Conservation (phyloP, 305 asterid genomes). For the Nicotiana rustica region DNA sequence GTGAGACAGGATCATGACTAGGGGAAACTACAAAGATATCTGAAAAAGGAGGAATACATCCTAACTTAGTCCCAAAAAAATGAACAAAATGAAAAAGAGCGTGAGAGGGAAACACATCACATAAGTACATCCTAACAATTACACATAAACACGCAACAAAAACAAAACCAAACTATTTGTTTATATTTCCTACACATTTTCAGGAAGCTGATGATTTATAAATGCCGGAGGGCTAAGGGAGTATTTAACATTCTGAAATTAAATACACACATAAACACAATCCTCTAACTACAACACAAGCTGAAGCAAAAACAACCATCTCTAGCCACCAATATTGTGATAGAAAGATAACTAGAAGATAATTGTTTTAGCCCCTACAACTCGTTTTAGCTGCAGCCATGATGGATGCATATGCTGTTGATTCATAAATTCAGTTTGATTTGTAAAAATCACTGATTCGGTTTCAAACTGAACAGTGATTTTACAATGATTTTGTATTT, state of each 20-base stretch:
- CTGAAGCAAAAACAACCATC: not conserved
- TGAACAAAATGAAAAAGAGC: not conserved
- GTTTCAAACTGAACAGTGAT: no score
- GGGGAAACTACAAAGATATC: not conserved
- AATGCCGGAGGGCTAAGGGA: not conserved
- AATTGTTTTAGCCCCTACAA: not conserved
- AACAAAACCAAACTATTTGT: not conserved
- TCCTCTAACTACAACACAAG: not conserved
- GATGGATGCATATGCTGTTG: not conserved
- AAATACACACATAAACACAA: not conserved
- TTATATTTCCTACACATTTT: not conserved
- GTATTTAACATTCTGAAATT: not conserved
- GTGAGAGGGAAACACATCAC: not conserved
- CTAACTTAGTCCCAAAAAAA: not conserved
- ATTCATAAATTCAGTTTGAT: not conserved
- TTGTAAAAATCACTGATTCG: no score
- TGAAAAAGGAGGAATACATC: not conserved
- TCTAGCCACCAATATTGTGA: not conserved
- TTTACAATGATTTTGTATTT: no score
- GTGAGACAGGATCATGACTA: not conserved
- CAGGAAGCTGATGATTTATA: not conserved
- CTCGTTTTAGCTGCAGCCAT: not conserved
- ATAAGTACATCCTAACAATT: not conserved
- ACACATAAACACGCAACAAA: not conserved
- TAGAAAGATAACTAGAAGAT: not conserved